Conservation (phyloP, 371 early-diverging fungal genomes). For the Entomophthora muscae region DNA sequence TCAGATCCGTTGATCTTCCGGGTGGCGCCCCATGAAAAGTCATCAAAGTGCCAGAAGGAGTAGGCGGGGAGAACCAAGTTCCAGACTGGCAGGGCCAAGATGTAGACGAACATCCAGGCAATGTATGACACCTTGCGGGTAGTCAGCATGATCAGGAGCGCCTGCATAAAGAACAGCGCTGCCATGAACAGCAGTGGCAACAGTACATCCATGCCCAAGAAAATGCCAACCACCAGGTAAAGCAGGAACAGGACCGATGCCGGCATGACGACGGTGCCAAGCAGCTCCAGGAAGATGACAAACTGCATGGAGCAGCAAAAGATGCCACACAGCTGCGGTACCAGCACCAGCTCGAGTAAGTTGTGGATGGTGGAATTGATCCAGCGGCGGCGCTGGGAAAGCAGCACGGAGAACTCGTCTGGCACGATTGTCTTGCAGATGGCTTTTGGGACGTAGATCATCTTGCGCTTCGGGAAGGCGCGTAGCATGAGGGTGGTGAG, state of each 20-base stretch:
- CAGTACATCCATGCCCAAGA: constrained; percentile 30
- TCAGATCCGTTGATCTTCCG: constrained; percentile 62
- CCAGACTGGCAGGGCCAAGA: constrained; percentile 88
- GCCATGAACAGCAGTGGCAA: constrained; percentile 55
- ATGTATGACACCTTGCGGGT: constrained; percentile 72
- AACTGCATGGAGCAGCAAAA: constrained; percentile 98
- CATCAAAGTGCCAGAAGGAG: constrained; percentile 98
- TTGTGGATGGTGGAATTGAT: constrained; percentile 98
- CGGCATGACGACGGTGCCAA: constrained; percentile 92
- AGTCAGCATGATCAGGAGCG: constrained; percentile 68
- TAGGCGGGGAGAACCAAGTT: constrained; percentile 91
- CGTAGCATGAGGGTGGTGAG: constrained; percentile 96
- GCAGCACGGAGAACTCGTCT: constrained; percentile 65
- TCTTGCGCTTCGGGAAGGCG: constrained; percentile 83
- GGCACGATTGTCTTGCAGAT: constrained; percentile 91
- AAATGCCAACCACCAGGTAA: constrained; percentile 25
- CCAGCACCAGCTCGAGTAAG: constrained; percentile 76
- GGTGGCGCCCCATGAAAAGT: constrained; percentile 97
- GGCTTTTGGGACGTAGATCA: constrained; percentile 89
- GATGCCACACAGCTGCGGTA: constrained; percentile 88
- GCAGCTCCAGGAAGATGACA: constrained; percentile 85
- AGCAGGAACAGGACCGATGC: constrained; percentile 57
- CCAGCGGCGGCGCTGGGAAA: constrained; percentile 95
- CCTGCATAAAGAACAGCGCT: constrained; percentile 76
- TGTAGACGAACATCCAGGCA: constrained; percentile 90